These are phyloP conservation scores for Nemania sp. DNA, from an alignment of 2,329 filamentous ascomycete species.

Conservation along the genomic window DNA sequence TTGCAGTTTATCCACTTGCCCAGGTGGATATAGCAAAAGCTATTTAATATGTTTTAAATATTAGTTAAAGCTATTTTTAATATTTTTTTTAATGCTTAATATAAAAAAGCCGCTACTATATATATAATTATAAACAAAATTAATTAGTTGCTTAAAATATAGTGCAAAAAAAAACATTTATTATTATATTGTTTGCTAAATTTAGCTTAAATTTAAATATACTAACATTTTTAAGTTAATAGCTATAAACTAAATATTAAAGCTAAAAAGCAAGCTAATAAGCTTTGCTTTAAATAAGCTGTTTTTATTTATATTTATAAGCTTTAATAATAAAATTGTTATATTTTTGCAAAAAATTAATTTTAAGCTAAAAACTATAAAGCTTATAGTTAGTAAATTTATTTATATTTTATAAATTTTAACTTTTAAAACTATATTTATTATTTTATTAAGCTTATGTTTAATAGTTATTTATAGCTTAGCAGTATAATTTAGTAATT, in stretches of 20 bases:
- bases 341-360: neutral
- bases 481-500: neutral
- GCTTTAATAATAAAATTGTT: neutral
- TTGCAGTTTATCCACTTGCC: no score
- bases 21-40: no score
- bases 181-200: neutral
- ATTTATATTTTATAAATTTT: neutral
- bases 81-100: neutral
- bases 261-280: neutral
- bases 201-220: neutral
- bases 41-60: neutral
- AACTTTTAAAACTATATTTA: neutral
- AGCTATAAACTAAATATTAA: neutral
- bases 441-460: neutral
- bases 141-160: neutral
- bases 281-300: neutral
- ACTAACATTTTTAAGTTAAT: neutral
- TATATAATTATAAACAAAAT: neutral
- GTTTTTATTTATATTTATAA: neutral
- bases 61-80: neutral
- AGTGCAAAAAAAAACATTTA: neutral
- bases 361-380: neutral
- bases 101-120: neutral
- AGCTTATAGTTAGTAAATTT: neutral
- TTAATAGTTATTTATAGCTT: neutral